phyloP scores from a whole-genome alignment of 805 yeast genomes.

The Scheffersomyces stipitis region DNA sequence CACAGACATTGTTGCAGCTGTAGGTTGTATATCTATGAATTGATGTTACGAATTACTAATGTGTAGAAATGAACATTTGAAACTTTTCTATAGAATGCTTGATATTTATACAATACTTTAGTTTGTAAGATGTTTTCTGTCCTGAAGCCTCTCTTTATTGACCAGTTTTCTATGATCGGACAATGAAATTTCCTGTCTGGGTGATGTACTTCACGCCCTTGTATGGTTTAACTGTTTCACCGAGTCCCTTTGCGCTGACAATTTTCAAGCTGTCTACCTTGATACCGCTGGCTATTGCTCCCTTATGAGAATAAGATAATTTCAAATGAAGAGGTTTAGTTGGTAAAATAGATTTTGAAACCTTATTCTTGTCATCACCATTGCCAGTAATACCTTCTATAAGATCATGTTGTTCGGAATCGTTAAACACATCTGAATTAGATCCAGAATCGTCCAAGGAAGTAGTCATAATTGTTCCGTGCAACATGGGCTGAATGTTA shows the following conservation, averaged over 20 bases:
- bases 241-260: slow-evolving; percentile 54
- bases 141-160: too few relatives aligned
- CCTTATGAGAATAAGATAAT: slow-evolving; percentile 58
- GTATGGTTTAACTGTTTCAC: slow-evolving; percentile 69
- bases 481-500: slow-evolving; percentile 66
- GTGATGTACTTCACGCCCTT: slow-evolving; percentile 89
- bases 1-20: too few relatives aligned
- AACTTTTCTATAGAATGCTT: too few relatives aligned
- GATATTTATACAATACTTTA: too few relatives aligned
- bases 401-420: slow-evolving; percentile 17
- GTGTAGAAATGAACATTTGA: too few relatives aligned
- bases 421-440: slow-evolving; percentile 3
- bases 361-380: slow-evolving; percentile 1
- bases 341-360: slow-evolving; percentile 2
- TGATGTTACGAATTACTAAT: too few relatives aligned
- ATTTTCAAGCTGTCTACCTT: slow-evolving; percentile 66
- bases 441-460: slow-evolving; percentile 5
- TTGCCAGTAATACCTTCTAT: slow-evolving; percentile 5
- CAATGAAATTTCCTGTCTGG: slow-evolving; percentile 55
- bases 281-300: slow-evolving; percentile 73
- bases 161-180: slow-evolving; percentile 28
- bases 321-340: slow-evolving; percentile 40
- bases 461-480: slow-evolving; percentile 50
- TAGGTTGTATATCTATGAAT: too few relatives aligned
- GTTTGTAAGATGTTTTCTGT: too few relatives aligned